A percentile compares a stretch with the other conserved stretches of the same genome.
These are phyloP conservation scores for Nemania diffusa DNA, from an alignment of 2,329 filamentous ascomycete species.

Conservation along the genomic window DNA sequence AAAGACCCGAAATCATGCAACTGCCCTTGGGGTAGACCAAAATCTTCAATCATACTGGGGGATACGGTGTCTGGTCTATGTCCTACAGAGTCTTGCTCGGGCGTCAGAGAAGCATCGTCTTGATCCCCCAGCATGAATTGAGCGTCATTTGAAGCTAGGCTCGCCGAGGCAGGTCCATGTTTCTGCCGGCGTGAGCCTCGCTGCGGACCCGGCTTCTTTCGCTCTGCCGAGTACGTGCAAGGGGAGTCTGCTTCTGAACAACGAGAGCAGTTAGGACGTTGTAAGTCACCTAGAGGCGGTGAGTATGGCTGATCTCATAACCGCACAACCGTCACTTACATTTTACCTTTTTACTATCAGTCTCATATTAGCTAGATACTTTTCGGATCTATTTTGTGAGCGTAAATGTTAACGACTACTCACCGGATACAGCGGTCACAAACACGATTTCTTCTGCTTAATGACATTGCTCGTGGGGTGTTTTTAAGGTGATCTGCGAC, in stretches of 20 bases:
- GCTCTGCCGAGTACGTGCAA: constrained; percentile 48
- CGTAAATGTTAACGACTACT: constrained; percentile 11
- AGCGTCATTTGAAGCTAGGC: constrained; percentile 18
- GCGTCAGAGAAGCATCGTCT: constrained; percentile 4
- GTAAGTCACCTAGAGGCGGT: constrained; percentile 45
- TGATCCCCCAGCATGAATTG: constrained; percentile 3
- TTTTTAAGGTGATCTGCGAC: not conserved
- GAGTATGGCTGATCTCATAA: constrained; percentile 13
- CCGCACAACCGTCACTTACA: constrained; percentile 31
- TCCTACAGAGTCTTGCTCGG: not conserved
- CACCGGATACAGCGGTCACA: constrained; percentile 47
- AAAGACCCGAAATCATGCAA: constrained; percentile 21
- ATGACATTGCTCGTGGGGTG: constrained; percentile 19
- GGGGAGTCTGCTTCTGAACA: constrained; percentile 45
- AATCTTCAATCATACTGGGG: constrained; percentile 3
- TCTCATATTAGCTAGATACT: constrained; percentile 22
- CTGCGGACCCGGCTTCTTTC: constrained; percentile 48
- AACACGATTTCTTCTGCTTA: constrained; percentile 38
- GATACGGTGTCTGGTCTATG: not conserved
- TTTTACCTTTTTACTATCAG: constrained; percentile 45
- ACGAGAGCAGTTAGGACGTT: constrained; percentile 49
- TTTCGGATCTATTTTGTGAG: not conserved
- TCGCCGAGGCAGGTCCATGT: constrained; percentile 4
- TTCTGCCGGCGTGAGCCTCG: constrained; percentile 43
- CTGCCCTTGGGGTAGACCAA: constrained; percentile 9